Evolutionary conservation across 2,329 filamentous ascomycete genomes (phyloP).

Genomic region (Stromatinia cepivora): DNA sequence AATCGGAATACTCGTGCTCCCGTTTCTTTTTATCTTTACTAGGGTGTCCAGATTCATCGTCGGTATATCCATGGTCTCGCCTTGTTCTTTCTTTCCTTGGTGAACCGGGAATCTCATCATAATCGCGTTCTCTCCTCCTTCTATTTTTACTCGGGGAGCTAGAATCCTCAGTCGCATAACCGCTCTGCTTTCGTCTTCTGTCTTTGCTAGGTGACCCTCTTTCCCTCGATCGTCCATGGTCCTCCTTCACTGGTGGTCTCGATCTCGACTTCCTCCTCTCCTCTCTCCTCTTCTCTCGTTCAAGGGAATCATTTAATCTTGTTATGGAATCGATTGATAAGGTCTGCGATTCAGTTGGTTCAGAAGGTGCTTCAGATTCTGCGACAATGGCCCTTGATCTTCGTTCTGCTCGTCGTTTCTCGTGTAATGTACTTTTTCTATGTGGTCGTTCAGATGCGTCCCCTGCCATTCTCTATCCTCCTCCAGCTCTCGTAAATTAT

Average conservation of each 20-base stretch:
- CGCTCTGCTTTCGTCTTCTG: slow-evolving; percentile 14
- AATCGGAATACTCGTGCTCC: background rate
- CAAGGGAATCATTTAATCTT: slow-evolving; percentile 39
- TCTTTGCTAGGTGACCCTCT: slow-evolving; percentile 37
- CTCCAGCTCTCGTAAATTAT: slow-evolving; percentile 8
- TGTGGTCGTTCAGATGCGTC: slow-evolving; percentile 16
- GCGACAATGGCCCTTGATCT: slow-evolving; percentile 29
- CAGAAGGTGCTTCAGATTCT: slow-evolving; percentile 30
- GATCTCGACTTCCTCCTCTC: slow-evolving; percentile 42
- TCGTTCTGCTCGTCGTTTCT: slow-evolving; percentile 24
- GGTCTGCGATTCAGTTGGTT: slow-evolving; percentile 35
- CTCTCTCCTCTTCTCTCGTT: slow-evolving; percentile 28
- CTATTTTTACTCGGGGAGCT: slow-evolving; percentile 7
- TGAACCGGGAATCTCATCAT: slow-evolving; percentile 17
- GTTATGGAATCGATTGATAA: slow-evolving; percentile 40
- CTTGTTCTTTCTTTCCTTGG: slow-evolving; percentile 15
- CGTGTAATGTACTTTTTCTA: slow-evolving; percentile 19
- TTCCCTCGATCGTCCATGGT: slow-evolving; percentile 65
- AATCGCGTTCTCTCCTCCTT: slow-evolving; percentile 13
- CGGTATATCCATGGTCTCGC: slow-evolving; percentile 5
- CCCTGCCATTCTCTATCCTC: slow-evolving; percentile 22
- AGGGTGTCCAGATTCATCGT: slow-evolving; percentile 18
- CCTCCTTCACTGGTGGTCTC: slow-evolving; percentile 67
- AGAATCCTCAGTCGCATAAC: slow-evolving; percentile 14
- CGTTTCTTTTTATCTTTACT: background rate